Conservation (phyloP, 2,329 filamentous ascomycete species). For the Keithomyces neogunnii region DNA sequence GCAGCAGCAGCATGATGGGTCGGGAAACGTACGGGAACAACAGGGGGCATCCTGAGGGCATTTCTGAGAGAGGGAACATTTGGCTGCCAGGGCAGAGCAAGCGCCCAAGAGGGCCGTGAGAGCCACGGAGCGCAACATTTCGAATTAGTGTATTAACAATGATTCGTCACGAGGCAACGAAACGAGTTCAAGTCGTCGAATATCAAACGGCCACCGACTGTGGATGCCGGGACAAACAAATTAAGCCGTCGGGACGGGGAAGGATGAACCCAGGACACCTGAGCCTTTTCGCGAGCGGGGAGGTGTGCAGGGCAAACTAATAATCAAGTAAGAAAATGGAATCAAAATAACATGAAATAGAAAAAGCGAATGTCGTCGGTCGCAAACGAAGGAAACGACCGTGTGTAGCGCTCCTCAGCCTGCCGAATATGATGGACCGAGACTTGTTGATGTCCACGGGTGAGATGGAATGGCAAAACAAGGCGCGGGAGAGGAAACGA, state of each 20-base stretch:
- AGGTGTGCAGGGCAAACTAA: not conserved
- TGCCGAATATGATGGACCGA: not conserved
- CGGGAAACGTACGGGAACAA: conserved; percentile 61
- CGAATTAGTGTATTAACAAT: conserved; percentile 3
- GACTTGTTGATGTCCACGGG: not conserved
- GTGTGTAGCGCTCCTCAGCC: not conserved
- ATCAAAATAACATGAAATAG: not conserved
- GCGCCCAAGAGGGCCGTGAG: conserved; percentile 24
- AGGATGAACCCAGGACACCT: not conserved
- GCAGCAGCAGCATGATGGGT: not conserved
- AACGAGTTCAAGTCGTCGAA: not conserved
- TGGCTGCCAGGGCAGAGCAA: conserved; percentile 20
- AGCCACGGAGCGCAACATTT: conserved; percentile 24
- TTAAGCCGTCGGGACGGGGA: not conserved
- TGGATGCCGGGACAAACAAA: not conserved
- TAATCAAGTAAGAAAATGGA: not conserved
- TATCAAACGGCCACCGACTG: not conserved
- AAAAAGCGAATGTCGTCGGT: conserved; percentile 3
- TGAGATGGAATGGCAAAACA: not conserved
- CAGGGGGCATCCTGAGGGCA: conserved; percentile 69
- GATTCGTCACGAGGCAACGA: not conserved
- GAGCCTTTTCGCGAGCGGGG: not conserved
- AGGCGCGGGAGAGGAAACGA: not conserved
- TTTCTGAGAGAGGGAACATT: conserved; percentile 43
- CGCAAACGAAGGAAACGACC: not conserved